Evolutionary conservation across 2,329 filamentous ascomycete genomes (phyloP).

Genomic region (Hortaea werneckii): DNA sequence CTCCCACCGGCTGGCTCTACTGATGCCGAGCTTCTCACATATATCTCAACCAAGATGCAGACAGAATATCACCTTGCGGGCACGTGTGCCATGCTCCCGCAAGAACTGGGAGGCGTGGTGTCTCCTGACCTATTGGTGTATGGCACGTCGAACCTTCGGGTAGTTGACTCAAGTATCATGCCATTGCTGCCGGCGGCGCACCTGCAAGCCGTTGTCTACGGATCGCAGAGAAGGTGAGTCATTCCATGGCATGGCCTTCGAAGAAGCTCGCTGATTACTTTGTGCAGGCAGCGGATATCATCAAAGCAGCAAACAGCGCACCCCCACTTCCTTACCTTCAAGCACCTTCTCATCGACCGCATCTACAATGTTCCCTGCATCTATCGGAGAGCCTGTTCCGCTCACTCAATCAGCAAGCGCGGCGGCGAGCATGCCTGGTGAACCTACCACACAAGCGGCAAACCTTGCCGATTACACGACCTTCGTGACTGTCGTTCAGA

Average conservation of each 20-base stretch:
- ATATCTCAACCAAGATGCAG: conserved; percentile 21
- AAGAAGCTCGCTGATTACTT: background rate
- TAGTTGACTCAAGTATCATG: conserved; percentile 38
- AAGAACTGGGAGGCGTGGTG: conserved; percentile 41
- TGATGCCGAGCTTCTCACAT: conserved; percentile 17
- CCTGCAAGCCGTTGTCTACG: conserved; percentile 24
- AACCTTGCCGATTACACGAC: conserved; percentile 1
- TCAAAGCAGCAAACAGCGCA: conserved; percentile 23
- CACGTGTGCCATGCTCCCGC: conserved; percentile 42
- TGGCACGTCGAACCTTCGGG: conserved; percentile 34
- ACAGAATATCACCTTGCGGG: conserved; percentile 43
- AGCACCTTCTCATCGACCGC: background rate
- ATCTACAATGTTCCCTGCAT: background rate
- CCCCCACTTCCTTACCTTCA: background rate
- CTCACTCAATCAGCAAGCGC: background rate
- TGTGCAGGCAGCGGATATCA: conserved; percentile 34
- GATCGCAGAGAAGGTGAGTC: conserved; percentile 31
- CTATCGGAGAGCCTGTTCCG: too few relatives aligned
- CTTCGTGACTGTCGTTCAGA: conserved; percentile 5
- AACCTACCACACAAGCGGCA: background rate
- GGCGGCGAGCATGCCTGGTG: background rate
- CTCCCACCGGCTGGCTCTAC: conserved; percentile 19
- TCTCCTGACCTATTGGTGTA: conserved; percentile 35
- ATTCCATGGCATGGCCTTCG: background rate
- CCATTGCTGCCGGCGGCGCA: conserved; percentile 34